Evolutionary conservation across 345 rosid species (phyloP), one percentile per base, ranked within the genome.

Genomic region (Sonneratia alba): DNA sequence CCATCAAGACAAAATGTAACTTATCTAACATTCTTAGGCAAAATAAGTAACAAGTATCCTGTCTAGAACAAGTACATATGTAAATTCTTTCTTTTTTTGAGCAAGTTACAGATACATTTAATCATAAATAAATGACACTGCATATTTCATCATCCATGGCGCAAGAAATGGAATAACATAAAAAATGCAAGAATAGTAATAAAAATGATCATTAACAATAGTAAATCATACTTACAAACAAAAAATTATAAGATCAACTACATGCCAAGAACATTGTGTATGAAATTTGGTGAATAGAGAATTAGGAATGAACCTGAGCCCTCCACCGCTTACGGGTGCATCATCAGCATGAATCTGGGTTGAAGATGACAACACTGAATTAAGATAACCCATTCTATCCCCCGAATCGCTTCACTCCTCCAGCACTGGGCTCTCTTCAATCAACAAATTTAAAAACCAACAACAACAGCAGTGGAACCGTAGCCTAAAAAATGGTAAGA

Each of bases 251-350:
- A 62, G 38, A 63, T 63, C 45, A 42, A 42, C 10, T 27, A 27
- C 32, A 27, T 27, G 32, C 32, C 32, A 27, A 27, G 32, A 27
- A 27, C 32, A 27, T 63, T 51, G 72, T 40, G 0, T 36, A 72
- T 79, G 69, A 77, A 72, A 72, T 69, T 34, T 11, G 72, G 59
- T 48, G 1, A 32, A 36, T 66, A 0, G 7, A 59, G 37, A 16
- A 4, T 22, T 16, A 43, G 34, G 47, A 66, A 24, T 48, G 27
- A 73, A 95, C 99, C 99, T 95, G 77, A 87, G 92, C 51, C 99
- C 97, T 0, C 99, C 97, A 56, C 99, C 99, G 76, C 91, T 87
- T 21, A 86, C 97, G 34, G 93, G 98, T 49, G 83, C 85, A 67
- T 90, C 93, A 66, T 86, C 93, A 67, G 87, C 87, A 19, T 89